phyloP scores from a whole-genome alignment of 768 basidiomycete species.

The Phlebiopsis flavidoalba region DNA sequence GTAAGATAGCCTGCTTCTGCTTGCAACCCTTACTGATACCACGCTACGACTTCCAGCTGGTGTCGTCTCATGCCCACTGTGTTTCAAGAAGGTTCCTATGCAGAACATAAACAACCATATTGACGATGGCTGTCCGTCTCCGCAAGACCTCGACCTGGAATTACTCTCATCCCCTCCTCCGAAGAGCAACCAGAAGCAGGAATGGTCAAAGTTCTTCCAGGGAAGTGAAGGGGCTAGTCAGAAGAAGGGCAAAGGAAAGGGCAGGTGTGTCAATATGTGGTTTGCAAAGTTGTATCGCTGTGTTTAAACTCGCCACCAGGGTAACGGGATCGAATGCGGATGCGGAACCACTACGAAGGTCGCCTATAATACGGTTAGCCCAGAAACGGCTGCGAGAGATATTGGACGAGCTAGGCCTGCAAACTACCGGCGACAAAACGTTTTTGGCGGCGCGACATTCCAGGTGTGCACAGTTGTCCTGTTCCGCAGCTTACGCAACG shows the following conservation, averaged over 20 bases:
- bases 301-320: conserved; percentile 8
- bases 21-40: not conserved
- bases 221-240: not conserved
- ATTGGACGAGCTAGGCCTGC: conserved; percentile 45
- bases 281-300: conserved; percentile 2
- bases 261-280: not conserved
- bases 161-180: not conserved
- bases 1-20: not conserved
- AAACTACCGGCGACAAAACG: conserved; percentile 46
- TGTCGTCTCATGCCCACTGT: conserved; percentile 62
- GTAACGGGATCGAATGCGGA: conserved; percentile 21
- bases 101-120: conserved; percentile 59
- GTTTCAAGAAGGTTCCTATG: conserved; percentile 39
- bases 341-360: conserved; percentile 49
- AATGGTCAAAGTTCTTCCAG: conserved; percentile 21
- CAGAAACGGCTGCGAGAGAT: conserved; percentile 56
- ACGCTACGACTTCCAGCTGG: not conserved
- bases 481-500: not conserved
- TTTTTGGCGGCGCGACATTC: conserved; percentile 53
- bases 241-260: conserved; percentile 14
- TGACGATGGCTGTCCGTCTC: conserved; percentile 48
- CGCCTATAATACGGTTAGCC: conserved; percentile 59
- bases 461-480: conserved; percentile 33
- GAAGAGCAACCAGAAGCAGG: conserved; percentile 28
- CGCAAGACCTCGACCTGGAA: not conserved